A percentile compares a stretch with the other conserved stretches of the same genome.
Conservation (phyloP, 179 eudicot genomes). For the Beta lomatogona region DNA sequence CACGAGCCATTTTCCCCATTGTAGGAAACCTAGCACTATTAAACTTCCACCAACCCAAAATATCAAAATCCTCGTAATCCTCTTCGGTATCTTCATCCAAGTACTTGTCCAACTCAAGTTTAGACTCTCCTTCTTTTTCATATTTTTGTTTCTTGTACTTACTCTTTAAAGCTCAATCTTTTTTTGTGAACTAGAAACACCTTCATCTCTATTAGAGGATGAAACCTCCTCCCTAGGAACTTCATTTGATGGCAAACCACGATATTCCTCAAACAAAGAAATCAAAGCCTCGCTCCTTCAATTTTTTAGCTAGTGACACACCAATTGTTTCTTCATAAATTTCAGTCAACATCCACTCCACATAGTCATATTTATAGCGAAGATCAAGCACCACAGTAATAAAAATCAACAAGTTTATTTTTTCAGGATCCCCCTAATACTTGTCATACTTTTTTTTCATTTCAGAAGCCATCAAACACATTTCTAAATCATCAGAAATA, state of each 20-base stretch:
- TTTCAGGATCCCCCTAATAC: background rate
- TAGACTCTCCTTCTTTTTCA: background rate
- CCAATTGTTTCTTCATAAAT: background rate
- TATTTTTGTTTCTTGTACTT: background rate
- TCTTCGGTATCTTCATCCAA: background rate
- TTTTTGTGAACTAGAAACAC: background rate
- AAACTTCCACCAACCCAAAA: constrained; percentile 10
- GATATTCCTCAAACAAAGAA: too few relatives aligned
- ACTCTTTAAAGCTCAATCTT: background rate
- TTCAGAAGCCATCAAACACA: background rate
- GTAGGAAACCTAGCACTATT: background rate
- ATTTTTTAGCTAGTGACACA: background rate
- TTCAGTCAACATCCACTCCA: background rate
- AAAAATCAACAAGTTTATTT: background rate
- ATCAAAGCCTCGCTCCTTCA: background rate
- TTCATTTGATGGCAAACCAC: background rate
- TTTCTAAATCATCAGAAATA: too few relatives aligned
- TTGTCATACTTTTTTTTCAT: constrained; percentile 13
- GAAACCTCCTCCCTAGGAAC: too few relatives aligned
- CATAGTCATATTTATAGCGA: background rate
- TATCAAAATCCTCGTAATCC: background rate
- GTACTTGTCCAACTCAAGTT: background rate
- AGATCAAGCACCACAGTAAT: background rate
- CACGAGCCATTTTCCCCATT: constrained; percentile 5
- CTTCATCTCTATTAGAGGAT: too few relatives aligned